Evolutionary conservation across 768 basidiomycete species (phyloP), one percentile per base, ranked within the genome.

Genomic region (Boletus sensibilis): DNA sequence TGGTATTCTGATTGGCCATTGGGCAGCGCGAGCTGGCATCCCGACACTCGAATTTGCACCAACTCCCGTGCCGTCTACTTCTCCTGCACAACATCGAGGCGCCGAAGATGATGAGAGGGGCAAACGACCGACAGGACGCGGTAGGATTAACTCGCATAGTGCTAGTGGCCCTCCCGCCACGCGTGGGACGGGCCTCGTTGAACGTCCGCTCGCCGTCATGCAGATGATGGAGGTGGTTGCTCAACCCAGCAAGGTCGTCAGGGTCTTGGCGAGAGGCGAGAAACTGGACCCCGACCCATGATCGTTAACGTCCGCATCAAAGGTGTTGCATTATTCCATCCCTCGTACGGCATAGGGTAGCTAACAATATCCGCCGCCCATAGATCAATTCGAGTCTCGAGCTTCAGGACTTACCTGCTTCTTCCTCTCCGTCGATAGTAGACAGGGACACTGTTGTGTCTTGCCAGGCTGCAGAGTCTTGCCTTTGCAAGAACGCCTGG

Each of bases 221-320:
- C 85, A 87, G 5, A 89, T 92, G 88, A 90, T 88, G 87, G 86
- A 86, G 59, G 82, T 82, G 70, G 79, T 88, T 10, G 76, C 85
- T 21, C 86, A 89, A 60, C 86, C 88, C 8, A 86, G 81, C 69
- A 86, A 84, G 59, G 86, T 88, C 60, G 85, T 92, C 34, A 78
- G 90, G 25, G 86, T 93, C 29, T 82, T 93, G 57, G 88, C 91
- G 2, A 83, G 91, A 13, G 91, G 91, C 33, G 91, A 93, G 79
- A 91, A 92, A 71, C 72, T 93, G 51, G 90, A 93, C 41, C 82
- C 81, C 38, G 75, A 70, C 43, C 59, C 71, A 4, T 74, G 61
- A 64, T 8, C 25, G 4, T 44, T 18, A 31, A 23, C 27, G 34
- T 35, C 14, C 9, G 5, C 43, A 27, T 38, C 50, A 59, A 63